Evolutionary conservation across 371 early-diverging fungal species (phyloP).

Genomic region (Conidiobolus coronatus): DNA sequence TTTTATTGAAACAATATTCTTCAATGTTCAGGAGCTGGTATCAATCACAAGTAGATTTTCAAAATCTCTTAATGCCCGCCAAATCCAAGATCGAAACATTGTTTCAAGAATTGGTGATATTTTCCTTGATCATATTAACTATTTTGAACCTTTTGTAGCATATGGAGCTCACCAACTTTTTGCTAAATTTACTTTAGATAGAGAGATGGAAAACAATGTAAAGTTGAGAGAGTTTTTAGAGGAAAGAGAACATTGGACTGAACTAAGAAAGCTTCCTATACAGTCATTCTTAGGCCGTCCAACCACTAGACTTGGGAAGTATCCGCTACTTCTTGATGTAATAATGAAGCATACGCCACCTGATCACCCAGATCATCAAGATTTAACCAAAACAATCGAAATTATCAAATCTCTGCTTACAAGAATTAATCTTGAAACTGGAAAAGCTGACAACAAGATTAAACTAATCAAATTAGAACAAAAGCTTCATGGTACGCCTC

Average conservation of each 20-base stretch:
- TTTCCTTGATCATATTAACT: conserved; percentile 38
- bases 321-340: conserved; percentile 60
- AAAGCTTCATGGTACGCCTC: conserved; percentile 20
- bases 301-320: conserved; percentile 71
- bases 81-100: conserved; percentile 29
- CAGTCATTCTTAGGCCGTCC: conserved; percentile 68
- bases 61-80: conserved; percentile 35
- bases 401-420: conserved; percentile 39
- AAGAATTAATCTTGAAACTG: conserved; percentile 62
- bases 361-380: conserved; percentile 49
- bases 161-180: conserved; percentile 77
- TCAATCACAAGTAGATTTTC: conserved; percentile 39
- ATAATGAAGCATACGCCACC: conserved; percentile 66
- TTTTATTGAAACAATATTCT: conserved; percentile 57
- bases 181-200: conserved; percentile 58
- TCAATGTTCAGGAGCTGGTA: conserved; percentile 50
- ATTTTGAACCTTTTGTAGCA: conserved; percentile 56
- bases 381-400: conserved; percentile 27
- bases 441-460: conserved; percentile 56
- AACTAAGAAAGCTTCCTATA: conserved; percentile 55
- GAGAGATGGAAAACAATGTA: conserved; percentile 39
- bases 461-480: conserved; percentile 32
- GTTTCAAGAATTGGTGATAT: conserved; percentile 72
- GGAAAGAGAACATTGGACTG: conserved; percentile 43
- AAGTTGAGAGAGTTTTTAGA: conserved; percentile 47